Percentiles rank a stretch among this genome's conserved stretches.
Conservation (phyloP, 1,284 basidiomycete species). For the Ustilago lituana region DNA sequence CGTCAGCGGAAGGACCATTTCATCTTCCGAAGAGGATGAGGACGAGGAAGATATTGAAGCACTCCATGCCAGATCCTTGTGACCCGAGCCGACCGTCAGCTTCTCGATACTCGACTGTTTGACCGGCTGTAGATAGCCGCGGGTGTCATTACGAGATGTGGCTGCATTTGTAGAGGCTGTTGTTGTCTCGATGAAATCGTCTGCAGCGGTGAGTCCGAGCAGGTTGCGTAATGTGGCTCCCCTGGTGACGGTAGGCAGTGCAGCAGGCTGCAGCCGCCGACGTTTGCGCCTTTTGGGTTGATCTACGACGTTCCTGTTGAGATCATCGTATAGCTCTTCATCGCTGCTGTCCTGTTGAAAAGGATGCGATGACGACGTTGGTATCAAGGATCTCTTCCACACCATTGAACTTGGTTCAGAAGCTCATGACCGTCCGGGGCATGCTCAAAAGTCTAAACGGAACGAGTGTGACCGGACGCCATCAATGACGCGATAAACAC, state of each 20-base stretch:
- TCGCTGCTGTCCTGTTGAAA: conserved; percentile 12
- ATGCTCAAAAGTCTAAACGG: too few relatives aligned
- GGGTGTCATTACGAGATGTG: too few relatives aligned
- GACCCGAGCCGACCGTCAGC: too few relatives aligned
- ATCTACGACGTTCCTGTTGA: background rate
- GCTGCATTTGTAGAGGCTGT: background rate
- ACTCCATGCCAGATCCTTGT: too few relatives aligned
- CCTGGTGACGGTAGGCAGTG: background rate
- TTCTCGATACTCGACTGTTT: too few relatives aligned
- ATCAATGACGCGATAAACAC: too few relatives aligned
- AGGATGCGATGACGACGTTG: background rate
- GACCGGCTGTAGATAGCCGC: too few relatives aligned
- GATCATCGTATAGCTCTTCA: conserved; percentile 5
- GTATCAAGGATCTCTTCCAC: conserved; percentile 9
- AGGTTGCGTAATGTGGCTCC: conserved; percentile 16
- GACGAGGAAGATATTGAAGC: background rate
- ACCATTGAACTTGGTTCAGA: background rate
- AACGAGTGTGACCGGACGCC: background rate
- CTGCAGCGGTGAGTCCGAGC: conserved; percentile 29
- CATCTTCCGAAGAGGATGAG: conserved; percentile 26
- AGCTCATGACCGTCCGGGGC: conserved; percentile 1
- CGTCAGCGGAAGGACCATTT: conserved; percentile 16
- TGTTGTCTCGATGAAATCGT: conserved; percentile 37
- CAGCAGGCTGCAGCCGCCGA: conserved; percentile 1
- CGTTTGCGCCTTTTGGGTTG: conserved; percentile 8